Base-by-base conservation (phyloP, 1,284 basidiomycete species). In the Xanthoconium separans region DNA sequence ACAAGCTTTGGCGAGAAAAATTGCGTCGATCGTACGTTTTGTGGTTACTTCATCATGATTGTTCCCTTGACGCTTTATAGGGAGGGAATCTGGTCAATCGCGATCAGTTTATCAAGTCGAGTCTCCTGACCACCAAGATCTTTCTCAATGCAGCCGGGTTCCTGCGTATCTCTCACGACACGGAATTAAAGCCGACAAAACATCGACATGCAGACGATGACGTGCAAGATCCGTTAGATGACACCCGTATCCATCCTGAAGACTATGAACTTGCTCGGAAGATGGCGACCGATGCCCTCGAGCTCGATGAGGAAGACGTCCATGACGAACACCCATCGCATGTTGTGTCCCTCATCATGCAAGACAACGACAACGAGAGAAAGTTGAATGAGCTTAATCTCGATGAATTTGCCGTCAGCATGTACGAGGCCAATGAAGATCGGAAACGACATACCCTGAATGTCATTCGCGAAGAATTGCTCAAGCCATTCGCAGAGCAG, bases 191-290 rank as follows among this genome's bases (percentile, higher is more conserved):
- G 51, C 73, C 77, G 39, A 67, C 77, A 39, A 89, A 89, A 69
- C 81, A 85, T 62, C 82, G 91, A 20, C 82, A 83, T 55, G 82
- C 85, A 46, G 84, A 89, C 49, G 85, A 89, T 52, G 81, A 86
- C 56, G 78, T 82, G 12, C 87, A 91, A 12, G 96, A 99, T 71
- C 93, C 95, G 5, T 78, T 99, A 44, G 97, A 99, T 70, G 87
- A 89, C 65, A 99, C 96, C 22, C 90, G 97, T 15, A 94, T 99
- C 58, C 97, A 99, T 70, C 94, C 94, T 1, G 95, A 98, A 71
- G 96, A 99, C 73, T 99, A 99, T 70, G 94, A 98, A 65, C 82
- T 98, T 51, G 96, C 97, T 2, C 87, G 94, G 44, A 98, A 99
- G 77, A 98, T 99, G 94, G 96, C 97, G 34, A 93, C 93, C 12